phyloP scores from a whole-genome alignment of 2,329 filamentous ascomycete species.

The Chaetomiaceae sp. region DNA sequence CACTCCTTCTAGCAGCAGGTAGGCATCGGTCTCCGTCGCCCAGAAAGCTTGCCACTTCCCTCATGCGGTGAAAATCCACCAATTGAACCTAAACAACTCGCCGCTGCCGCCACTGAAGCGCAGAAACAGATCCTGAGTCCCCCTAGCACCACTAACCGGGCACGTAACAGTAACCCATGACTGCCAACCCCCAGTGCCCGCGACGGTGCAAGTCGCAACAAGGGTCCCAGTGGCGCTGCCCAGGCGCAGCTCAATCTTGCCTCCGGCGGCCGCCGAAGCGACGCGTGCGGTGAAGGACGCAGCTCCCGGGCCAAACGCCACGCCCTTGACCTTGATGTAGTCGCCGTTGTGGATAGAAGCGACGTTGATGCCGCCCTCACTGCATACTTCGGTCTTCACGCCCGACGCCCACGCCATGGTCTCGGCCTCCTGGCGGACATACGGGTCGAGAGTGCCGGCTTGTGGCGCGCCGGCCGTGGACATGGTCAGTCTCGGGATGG shows the following conservation, averaged over 20 bases:
- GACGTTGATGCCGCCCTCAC: neutral
- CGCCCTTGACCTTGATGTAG: conserved; percentile 1
- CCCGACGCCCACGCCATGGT: neutral
- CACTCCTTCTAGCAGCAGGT: too few relatives aligned
- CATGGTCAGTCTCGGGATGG: neutral
- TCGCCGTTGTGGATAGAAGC: neutral
- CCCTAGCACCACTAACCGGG: neutral
- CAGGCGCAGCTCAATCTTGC: neutral
- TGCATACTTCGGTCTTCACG: neutral
- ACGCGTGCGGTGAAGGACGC: neutral
- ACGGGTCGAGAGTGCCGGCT: neutral
- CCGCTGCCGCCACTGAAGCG: neutral
- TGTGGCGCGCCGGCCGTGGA: neutral
- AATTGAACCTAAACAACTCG: neutral
- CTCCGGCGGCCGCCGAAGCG: neutral
- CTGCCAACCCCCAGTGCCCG: neutral
- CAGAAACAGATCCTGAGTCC: neutral
- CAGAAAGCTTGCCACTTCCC: too few relatives aligned
- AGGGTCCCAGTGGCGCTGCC: neutral
- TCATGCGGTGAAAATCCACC: neutral
- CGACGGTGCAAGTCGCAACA: neutral
- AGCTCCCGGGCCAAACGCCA: neutral
- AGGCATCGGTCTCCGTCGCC: too few relatives aligned
- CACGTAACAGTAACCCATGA: neutral
- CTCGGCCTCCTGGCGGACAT: neutral